Conservation (phyloP, 305 asterid species). For the Lippia alba region DNA sequence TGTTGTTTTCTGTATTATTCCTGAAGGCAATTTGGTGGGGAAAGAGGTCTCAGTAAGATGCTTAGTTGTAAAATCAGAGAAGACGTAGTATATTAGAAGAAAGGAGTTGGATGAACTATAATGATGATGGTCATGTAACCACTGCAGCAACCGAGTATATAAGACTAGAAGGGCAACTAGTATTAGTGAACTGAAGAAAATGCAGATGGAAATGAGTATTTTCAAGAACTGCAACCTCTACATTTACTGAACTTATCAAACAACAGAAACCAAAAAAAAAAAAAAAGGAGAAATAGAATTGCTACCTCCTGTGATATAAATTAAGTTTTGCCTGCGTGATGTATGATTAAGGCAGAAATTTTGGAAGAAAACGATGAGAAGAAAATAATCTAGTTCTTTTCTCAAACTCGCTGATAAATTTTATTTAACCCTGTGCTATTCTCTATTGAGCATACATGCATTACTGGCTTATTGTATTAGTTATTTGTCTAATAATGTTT, state of each 20-base stretch:
- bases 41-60: not conserved
- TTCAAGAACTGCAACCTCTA: too few relatives aligned
- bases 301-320: not conserved
- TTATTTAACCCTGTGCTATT: constrained; percentile 4
- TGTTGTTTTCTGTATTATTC: not conserved
- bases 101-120: constrained; percentile 24
- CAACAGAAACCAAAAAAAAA: too few relatives aligned
- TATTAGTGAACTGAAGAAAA: not conserved
- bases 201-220: constrained; percentile 6
- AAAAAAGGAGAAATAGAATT: too few relatives aligned
- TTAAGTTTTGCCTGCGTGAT: not conserved
- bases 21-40: not conserved
- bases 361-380: not conserved
- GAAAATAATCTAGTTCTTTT: not conserved
- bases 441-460: constrained; percentile 16
- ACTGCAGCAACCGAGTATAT: constrained; percentile 6
- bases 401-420: not conserved
- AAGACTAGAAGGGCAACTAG: not conserved
- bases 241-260: too few relatives aligned
- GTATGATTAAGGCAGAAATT: not conserved
- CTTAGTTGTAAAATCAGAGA: not conserved
- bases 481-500: too few relatives aligned
- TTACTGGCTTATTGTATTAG: not conserved
- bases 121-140: not conserved
- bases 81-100: not conserved